Conservation (phyloP, 2,329 filamentous ascomycete genomes). For the Bipolaris cookei region DNA sequence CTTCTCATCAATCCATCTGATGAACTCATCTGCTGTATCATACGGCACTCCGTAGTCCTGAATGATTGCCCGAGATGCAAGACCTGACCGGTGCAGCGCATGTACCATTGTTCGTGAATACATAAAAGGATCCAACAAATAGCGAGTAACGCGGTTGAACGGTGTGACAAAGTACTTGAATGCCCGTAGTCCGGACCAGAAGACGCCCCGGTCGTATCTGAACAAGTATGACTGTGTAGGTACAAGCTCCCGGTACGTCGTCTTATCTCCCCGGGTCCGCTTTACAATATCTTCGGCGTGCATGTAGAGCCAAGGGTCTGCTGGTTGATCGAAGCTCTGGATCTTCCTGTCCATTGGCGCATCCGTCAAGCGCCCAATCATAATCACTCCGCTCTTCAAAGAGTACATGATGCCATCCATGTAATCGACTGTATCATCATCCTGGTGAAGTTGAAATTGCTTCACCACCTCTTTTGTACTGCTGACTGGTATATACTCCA, state of each 20-base stretch:
- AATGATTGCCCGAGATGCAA: slow-evolving; percentile 63
- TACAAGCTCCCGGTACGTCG: slow-evolving; percentile 49
- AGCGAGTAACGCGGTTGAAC: slow-evolving; percentile 66
- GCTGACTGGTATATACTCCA: slow-evolving; percentile 65
- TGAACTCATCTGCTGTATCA: slow-evolving; percentile 58
- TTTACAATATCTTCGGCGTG: slow-evolving; percentile 58
- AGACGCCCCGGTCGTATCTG: slow-evolving; percentile 68
- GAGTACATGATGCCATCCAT: slow-evolving; percentile 73
- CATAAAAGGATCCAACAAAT: slow-evolving; percentile 65
- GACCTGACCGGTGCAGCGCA: slow-evolving; percentile 65
- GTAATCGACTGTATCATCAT: slow-evolving; percentile 61
- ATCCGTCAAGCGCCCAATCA: slow-evolving; percentile 65
- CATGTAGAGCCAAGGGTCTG: slow-evolving; percentile 77
- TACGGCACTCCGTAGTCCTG: slow-evolving; percentile 69
- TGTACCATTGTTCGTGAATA: slow-evolving; percentile 68
- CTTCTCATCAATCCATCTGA: slow-evolving; percentile 58
- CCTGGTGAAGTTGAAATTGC: slow-evolving; percentile 57
- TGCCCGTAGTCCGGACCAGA: slow-evolving; percentile 68
- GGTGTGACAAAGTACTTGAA: slow-evolving; percentile 67
- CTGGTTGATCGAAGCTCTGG: slow-evolving; percentile 61
- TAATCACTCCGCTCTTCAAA: slow-evolving; percentile 62
- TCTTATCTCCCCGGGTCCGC: slow-evolving; percentile 10
- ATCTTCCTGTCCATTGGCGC: slow-evolving; percentile 45
- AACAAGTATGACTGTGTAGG: slow-evolving; percentile 63
- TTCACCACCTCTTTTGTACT: slow-evolving; percentile 57